Conservation (phyloP, 495 filamentous ascomycete species). For the Stereocaulon alpinum region DNA sequence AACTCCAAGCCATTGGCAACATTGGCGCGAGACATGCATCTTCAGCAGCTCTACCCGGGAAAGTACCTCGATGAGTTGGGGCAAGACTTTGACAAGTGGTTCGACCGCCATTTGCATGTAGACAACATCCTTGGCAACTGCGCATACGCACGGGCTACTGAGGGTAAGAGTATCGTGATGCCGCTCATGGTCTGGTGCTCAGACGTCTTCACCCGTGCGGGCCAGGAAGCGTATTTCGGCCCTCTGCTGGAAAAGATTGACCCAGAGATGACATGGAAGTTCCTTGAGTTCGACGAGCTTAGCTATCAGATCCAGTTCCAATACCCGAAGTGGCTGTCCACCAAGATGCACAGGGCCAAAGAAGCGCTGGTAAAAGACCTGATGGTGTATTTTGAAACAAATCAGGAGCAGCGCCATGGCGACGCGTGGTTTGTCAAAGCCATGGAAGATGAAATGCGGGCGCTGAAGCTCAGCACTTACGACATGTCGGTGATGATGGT, state of each 20-base stretch:
- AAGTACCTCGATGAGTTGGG: no score
- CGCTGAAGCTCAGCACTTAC: neutral
- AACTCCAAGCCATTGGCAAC: neutral
- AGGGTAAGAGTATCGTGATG: no score
- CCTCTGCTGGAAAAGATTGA: slow-evolving; percentile 16
- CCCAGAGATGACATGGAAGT: slow-evolving; percentile 11
- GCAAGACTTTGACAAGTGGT: no score
- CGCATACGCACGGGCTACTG: no score
- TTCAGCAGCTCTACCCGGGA: no score
- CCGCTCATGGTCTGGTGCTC: no score
- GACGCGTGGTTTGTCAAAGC: neutral
- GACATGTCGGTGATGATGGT: neutral
- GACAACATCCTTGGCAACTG: no score
- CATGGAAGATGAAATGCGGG: neutral
- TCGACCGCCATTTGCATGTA: no score
- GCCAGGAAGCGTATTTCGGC: slow-evolving; percentile 23
- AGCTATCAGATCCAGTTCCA: neutral
- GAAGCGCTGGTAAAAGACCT: no score
- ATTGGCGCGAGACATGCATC: neutral
- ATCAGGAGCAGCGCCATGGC: neutral
- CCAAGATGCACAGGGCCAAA: neutral
- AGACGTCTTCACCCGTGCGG: slow-evolving; percentile 17
- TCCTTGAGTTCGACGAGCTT: neutral
- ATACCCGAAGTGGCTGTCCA: neutral
- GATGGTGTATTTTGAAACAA: neutral